Evolutionary conservation across 305 asterid genomes (phyloP).

Genomic region (Fraxinus platypoda): DNA sequence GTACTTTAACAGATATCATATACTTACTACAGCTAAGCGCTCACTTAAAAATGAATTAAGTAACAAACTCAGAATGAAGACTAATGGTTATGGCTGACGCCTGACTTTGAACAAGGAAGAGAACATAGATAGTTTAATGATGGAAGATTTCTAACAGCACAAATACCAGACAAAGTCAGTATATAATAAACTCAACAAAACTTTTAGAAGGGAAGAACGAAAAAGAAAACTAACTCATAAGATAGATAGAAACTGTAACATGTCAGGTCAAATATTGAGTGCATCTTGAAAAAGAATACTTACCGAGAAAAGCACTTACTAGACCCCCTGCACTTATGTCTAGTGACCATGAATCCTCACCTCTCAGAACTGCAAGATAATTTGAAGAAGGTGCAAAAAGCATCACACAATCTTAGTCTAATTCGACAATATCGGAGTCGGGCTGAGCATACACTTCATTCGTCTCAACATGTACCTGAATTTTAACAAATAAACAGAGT

Average conservation of each 20-base stretch:
- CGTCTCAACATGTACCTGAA: constrained; percentile 71
- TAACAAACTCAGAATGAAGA: background rate
- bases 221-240: background rate
- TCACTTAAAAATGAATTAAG: background rate
- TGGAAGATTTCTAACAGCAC: background rate
- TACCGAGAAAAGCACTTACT: no score
- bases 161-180: no score
- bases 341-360: no score
- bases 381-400: no score
- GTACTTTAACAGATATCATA: constrained; percentile 22
- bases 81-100: background rate
- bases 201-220: background rate
- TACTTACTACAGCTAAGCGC: constrained; percentile 14
- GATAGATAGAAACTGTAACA: background rate
- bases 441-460: no score
- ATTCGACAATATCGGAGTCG: no score
- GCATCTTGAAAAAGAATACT: background rate
- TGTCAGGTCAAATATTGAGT: background rate
- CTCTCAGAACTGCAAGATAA: no score
- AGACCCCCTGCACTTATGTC: no score
- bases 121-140: background rate
- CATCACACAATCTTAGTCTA: no score
- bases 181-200: background rate
- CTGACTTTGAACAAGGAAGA: background rate
- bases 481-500: constrained; percentile 24